These are phyloP conservation scores for Macroventuria anomochaeta DNA, from an alignment of 2,329 filamentous ascomycete species.

Conservation along the genomic window DNA sequence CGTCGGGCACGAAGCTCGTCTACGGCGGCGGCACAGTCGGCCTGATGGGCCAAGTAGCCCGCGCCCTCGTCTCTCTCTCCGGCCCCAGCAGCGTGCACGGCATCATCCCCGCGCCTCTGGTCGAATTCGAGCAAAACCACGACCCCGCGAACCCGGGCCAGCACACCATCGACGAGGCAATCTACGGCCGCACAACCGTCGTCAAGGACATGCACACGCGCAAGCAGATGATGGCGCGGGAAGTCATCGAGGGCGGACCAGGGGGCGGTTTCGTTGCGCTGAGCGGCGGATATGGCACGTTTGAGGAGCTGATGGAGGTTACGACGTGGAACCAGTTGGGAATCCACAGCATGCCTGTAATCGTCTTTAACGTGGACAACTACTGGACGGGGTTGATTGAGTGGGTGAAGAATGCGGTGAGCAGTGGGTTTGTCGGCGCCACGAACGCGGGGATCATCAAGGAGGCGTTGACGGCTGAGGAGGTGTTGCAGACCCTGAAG, in stretches of 20 bases:
- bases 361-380: constrained; percentile 84
- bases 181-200: constrained; percentile 84
- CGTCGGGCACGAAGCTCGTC: constrained; percentile 79
- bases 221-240: constrained; percentile 90
- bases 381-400: constrained; percentile 88
- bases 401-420: constrained; percentile 80
- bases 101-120: constrained; percentile 86
- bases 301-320: constrained; percentile 93
- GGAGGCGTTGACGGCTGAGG: constrained; percentile 74
- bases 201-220: constrained; percentile 96
- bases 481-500: constrained; percentile 72
- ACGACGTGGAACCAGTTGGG: constrained; percentile 96
- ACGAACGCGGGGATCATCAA: constrained; percentile 78
- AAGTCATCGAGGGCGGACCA: constrained; percentile 80
- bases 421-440: constrained; percentile 75
- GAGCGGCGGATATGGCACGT: constrained; percentile 87
- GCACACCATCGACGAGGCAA: constrained; percentile 63
- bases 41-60: constrained; percentile 93
- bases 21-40: constrained; percentile 95
- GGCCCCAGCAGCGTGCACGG: constrained; percentile 87
- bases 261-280: constrained; percentile 91
- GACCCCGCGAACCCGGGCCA: constrained; percentile 51
- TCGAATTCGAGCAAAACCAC: constrained; percentile 75
- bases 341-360: constrained; percentile 78
- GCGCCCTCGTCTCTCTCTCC: constrained; percentile 80